These are phyloP conservation scores for Cymbidium sinense DNA, from an alignment of 106 monocot genomes.

Conservation along the genomic window DNA sequence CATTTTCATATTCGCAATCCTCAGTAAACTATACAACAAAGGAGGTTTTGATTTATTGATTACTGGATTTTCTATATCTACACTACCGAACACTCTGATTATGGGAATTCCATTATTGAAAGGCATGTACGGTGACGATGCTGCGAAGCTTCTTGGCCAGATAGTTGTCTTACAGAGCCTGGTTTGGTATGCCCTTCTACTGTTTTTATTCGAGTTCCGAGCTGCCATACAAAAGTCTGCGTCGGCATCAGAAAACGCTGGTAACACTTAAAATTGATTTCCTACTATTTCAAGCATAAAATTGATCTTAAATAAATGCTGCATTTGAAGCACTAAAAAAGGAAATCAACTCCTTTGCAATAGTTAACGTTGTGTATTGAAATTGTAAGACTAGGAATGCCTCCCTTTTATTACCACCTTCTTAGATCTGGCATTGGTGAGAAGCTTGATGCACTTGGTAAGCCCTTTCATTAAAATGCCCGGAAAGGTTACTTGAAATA, in stretches of 20 bases:
- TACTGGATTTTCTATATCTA: slow-evolving; percentile 65
- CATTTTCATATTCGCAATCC: slow-evolving; percentile 31
- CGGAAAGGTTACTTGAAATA: no score
- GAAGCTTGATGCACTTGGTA: no score
- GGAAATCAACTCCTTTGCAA: no score
- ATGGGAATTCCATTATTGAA: slow-evolving; percentile 65
- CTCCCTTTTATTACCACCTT: no score
- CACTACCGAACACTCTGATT: slow-evolving; percentile 73
- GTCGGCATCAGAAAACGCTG: slow-evolving; percentile 20
- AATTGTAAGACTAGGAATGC: no score
- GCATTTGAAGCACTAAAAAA: no score
- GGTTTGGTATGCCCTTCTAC: slow-evolving; percentile 56
- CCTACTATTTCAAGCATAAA: neutral
- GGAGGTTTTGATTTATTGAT: slow-evolving; percentile 57
- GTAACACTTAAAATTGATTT: slow-evolving; percentile 9
- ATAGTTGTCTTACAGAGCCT: slow-evolving; percentile 68
- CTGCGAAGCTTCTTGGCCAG: slow-evolving; percentile 46
- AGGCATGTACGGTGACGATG: slow-evolving; percentile 69
- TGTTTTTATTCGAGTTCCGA: slow-evolving; percentile 64
- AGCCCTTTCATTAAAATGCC: no score
- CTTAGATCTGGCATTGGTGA: no score
- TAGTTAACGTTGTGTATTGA: no score
- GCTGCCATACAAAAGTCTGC: slow-evolving; percentile 29
- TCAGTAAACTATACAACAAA: slow-evolving; percentile 20
- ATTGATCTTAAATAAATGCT: no score